Base-by-base conservation (phyloP, 495 filamentous ascomycete species). In the Tuber brumale region DNA sequence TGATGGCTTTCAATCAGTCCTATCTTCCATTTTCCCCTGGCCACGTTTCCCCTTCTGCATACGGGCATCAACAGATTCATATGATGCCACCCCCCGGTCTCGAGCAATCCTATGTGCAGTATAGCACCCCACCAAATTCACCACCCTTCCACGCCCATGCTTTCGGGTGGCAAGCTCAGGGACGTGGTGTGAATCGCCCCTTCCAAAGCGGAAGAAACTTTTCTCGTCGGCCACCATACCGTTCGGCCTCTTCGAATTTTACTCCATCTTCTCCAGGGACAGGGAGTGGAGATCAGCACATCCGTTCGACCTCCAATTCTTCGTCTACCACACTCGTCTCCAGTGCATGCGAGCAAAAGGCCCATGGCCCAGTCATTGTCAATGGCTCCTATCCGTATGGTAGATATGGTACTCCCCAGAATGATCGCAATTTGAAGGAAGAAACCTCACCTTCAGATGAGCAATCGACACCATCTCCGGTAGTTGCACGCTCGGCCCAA, bases 371-470 rank as follows among this genome's bases (percentile, higher is more conserved):
- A 18, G 39, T 70, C 70, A 71, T 79, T 69, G 31, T 48, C 31
- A 79, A 73, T 71, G 77, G 73, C 6, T 73, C 78, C 9, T 80
- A 71, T 35, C 70, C 44, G 61, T 73, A 76, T 76, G 76, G 77
- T n/a, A 70, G 73, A n/a, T 80, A 80, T 66, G 76, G 73, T 39
- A 80, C 78, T 16, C 78, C 78, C 18, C 73, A 77, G 4, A 70
- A 44, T 21, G 69, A 79, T 10, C 57, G 14, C 27, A 73, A 45
- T 39, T 37, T 71, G 19, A 71, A 75, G 16, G 78, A 66, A 21
- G 77, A 79, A 31, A 80, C 76, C 23, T 80, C 78, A 16, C 76
- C 61, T 43, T 80, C 78, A 12, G 78, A 80, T 31, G 79, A 80
- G 46, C 70, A 79, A 35, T 80, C 78, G 6, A 80, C 78, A 12